phyloP scores from a whole-genome alignment of 2,329 filamentous ascomycete genomes.

The Xylaria sp. region DNA sequence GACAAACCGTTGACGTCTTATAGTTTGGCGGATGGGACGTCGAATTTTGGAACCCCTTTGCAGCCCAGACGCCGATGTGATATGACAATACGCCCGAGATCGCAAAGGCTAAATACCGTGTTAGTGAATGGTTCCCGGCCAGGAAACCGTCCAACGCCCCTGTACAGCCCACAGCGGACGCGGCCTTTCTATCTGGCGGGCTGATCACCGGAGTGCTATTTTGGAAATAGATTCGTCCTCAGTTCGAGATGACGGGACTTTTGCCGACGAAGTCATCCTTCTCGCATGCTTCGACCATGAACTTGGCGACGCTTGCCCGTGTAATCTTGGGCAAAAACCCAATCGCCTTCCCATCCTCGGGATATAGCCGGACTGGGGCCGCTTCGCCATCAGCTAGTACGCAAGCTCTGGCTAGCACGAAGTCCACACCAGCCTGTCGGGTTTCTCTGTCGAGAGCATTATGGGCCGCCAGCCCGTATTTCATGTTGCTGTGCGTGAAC shows the following conservation, averaged over 20 bases:
- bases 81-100: conserved; percentile 1
- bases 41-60: conserved; percentile 49
- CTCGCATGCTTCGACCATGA: conserved; percentile 58
- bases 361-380: conserved; percentile 53
- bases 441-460: conserved; percentile 57
- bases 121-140: neutral
- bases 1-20: conserved; percentile 30
- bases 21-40: conserved; percentile 48
- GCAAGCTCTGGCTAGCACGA: conserved; percentile 58
- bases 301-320: conserved; percentile 57
- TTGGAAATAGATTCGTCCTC: conserved; percentile 1
- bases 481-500: conserved; percentile 61
- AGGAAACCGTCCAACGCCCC: neutral
- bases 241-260: conserved; percentile 61
- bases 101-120: neutral
- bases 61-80: conserved; percentile 27
- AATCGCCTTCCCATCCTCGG: conserved; percentile 56
- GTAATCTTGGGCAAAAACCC: conserved; percentile 54
- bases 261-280: conserved; percentile 55
- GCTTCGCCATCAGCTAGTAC: conserved; percentile 56
- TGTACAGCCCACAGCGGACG: neutral
- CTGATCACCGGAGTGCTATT: too few species aligned
- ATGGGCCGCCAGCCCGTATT: conserved; percentile 60
- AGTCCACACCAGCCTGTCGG: conserved; percentile 50
- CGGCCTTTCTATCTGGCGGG: neutral